A percentile compares a stretch with the other conserved stretches of the same genome.
Conservation (phyloP, 2,329 filamentous ascomycete genomes). For the Fusarium floridanum region DNA sequence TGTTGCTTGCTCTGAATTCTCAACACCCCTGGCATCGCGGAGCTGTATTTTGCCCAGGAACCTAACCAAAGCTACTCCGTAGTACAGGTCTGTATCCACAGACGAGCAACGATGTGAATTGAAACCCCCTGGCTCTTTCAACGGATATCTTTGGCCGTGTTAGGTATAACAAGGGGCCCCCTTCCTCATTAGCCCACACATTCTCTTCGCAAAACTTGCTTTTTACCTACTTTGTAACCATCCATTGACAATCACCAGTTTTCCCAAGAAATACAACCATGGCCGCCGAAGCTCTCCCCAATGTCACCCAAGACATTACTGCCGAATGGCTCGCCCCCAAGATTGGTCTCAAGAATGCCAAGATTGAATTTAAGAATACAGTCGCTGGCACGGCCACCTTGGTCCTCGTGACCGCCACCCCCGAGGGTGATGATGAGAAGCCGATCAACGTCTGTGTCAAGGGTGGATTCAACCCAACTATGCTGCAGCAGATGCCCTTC, state of each 20-base stretch:
- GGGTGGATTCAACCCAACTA: constrained; percentile 24
- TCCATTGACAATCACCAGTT: not conserved
- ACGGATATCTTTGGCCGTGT: too few species aligned
- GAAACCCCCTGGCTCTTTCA: too few species aligned
- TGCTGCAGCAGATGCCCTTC: constrained; percentile 16
- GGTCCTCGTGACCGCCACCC: constrained; percentile 8
- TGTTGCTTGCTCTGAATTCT: too few species aligned
- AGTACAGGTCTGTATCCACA: too few species aligned
- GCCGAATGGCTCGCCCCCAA: constrained; percentile 18
- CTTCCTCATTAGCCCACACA: not conserved
- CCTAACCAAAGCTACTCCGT: too few species aligned
- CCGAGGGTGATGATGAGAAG: not conserved
- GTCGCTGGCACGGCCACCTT: constrained; percentile 17
- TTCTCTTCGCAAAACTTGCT: not conserved
- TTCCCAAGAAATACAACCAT: not conserved
- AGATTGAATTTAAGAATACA: constrained; percentile 14
- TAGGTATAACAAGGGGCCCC: not conserved
- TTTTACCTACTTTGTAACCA: not conserved
- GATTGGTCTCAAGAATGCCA: constrained; percentile 21
- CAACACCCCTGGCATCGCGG: too few species aligned
- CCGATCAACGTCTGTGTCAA: constrained; percentile 17
- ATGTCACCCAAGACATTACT: constrained; percentile 12
- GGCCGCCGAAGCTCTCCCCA: not conserved
- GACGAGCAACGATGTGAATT: too few species aligned
- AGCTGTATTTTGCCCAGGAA: too few species aligned